A percentile compares a stretch with the other conserved stretches of the same genome.
phyloP scores from a whole-genome alignment of 768 basidiomycete species.

The Collybia sp. region DNA sequence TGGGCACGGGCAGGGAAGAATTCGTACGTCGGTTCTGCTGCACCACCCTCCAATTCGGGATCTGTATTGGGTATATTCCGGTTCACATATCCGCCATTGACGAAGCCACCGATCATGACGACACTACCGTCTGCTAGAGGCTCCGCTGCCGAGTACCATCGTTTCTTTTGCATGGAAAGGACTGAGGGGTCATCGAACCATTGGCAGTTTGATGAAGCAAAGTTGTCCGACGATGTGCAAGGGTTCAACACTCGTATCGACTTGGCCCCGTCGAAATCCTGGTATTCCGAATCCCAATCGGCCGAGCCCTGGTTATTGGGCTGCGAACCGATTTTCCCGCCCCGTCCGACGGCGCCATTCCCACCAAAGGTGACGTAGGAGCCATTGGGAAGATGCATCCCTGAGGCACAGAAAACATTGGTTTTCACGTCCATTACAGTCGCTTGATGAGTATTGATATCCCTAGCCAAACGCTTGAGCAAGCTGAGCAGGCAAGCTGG shows the following conservation, averaged over 20 bases:
- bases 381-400: constrained; percentile 78
- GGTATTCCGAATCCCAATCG: constrained; percentile 61
- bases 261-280: constrained; percentile 80
- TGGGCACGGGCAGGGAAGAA: constrained; percentile 67
- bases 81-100: constrained; percentile 77
- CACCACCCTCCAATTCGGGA: constrained; percentile 58
- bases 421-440: constrained; percentile 68
- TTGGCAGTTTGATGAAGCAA: constrained; percentile 47
- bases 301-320: constrained; percentile 40
- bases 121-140: constrained; percentile 72
- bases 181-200: constrained; percentile 69
- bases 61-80: constrained; percentile 71
- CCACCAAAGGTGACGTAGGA: constrained; percentile 75
- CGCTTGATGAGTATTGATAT: constrained; percentile 54
- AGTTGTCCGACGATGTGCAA: constrained; percentile 49
- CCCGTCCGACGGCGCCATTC: constrained; percentile 67
- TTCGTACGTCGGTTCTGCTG: constrained; percentile 82
- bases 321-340: constrained; percentile 54
- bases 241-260: constrained; percentile 82
- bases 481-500: not conserved
- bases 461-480: constrained; percentile 30
- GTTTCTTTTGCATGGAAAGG: constrained; percentile 61
- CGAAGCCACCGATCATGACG: constrained; percentile 78
- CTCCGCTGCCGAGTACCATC: constrained; percentile 81
- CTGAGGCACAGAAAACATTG: constrained; percentile 80